These are phyloP conservation scores for Lachnellula suecica DNA, from an alignment of 2,329 filamentous ascomycete species.

Conservation along the genomic window DNA sequence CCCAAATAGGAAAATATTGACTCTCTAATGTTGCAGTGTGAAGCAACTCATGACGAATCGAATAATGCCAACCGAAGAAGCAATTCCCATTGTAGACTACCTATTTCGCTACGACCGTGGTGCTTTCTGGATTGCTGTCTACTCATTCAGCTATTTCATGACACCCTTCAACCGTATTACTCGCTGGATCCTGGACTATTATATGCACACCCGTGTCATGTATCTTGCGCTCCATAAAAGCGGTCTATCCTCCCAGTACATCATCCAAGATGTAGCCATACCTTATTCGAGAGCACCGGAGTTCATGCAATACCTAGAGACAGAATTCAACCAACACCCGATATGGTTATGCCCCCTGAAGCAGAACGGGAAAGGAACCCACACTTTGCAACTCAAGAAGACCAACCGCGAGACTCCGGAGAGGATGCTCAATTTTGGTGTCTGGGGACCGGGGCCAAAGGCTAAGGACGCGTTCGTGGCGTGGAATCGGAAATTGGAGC, in stretches of 20 bases:
- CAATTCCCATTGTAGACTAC: slow-evolving; percentile 48
- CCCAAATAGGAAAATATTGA: too few relatives aligned
- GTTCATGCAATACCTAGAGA: slow-evolving; percentile 50
- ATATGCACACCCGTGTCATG: slow-evolving; percentile 60
- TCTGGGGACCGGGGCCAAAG: slow-evolving; percentile 75
- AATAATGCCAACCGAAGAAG: slow-evolving; percentile 34
- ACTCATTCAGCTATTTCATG: slow-evolving; percentile 58
- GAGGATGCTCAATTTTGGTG: slow-evolving; percentile 62
- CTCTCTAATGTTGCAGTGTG: too few relatives aligned
- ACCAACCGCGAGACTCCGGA: slow-evolving; percentile 34
- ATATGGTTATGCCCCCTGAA: slow-evolving; percentile 57
- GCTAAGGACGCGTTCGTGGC: slow-evolving; percentile 55
- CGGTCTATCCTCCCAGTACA: slow-evolving; percentile 51
- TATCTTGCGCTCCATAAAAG: slow-evolving; percentile 61
- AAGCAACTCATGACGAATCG: slow-evolving; percentile 26
- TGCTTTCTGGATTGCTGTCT: slow-evolving; percentile 59
- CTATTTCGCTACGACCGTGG: slow-evolving; percentile 62
- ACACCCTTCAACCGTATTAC: slow-evolving; percentile 58
- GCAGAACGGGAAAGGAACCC: slow-evolving; percentile 26
- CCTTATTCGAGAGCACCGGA: slow-evolving; percentile 47
- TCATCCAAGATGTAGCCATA: slow-evolving; percentile 62
- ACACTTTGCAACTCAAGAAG: slow-evolving; percentile 16
- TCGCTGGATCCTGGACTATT: slow-evolving; percentile 56
- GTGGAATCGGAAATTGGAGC: slow-evolving; percentile 71
- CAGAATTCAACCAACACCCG: slow-evolving; percentile 31